Evolutionary conservation across 108 stramenopile species (phyloP).

Genomic region (Cyclostephanos invisitatus): DNA sequence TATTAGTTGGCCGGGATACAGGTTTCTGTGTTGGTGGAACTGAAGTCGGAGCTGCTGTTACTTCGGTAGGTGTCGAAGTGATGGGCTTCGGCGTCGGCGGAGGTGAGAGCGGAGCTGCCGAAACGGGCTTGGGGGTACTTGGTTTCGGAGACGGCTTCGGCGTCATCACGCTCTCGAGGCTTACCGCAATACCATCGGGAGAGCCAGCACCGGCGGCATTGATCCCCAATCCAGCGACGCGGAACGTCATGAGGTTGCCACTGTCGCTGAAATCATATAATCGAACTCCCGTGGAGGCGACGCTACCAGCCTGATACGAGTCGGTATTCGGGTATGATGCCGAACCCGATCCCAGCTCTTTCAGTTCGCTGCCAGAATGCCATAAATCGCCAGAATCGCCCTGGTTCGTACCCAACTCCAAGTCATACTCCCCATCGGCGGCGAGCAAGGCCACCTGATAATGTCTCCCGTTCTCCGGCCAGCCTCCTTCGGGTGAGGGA

Average conservation of each 20-base stretch:
- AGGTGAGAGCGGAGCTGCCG: not conserved
- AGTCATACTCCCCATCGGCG: conserved; percentile 75
- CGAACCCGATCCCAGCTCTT: conserved; percentile 24
- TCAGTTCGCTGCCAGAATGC: conserved; percentile 37
- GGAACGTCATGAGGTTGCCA: conserved; percentile 35
- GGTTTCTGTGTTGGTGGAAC: conserved; percentile 1
- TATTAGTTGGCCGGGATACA: not conserved
- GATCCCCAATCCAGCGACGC: conserved; percentile 7
- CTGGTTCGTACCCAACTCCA: conserved; percentile 59
- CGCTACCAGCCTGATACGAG: conserved; percentile 52
- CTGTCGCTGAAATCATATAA: conserved; percentile 39
- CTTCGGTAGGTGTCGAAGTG: not conserved
- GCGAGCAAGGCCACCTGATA: conserved; percentile 68
- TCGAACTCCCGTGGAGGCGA: conserved; percentile 41
- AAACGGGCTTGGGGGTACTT: conserved; percentile 4
- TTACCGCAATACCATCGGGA: no score
- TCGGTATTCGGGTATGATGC: conserved; percentile 64
- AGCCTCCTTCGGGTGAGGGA: conserved; percentile 54
- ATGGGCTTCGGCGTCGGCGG: conserved; percentile 1
- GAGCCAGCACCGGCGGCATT: not conserved
- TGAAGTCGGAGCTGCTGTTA: not conserved
- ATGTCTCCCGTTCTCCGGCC: conserved; percentile 71
- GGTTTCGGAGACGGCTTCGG: not conserved
- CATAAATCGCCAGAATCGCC: conserved; percentile 59
- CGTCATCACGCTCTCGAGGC: no score